These are phyloP conservation scores for Prosopis cineraria DNA, from an alignment of 306 rosid species.

Conservation along the genomic window DNA sequence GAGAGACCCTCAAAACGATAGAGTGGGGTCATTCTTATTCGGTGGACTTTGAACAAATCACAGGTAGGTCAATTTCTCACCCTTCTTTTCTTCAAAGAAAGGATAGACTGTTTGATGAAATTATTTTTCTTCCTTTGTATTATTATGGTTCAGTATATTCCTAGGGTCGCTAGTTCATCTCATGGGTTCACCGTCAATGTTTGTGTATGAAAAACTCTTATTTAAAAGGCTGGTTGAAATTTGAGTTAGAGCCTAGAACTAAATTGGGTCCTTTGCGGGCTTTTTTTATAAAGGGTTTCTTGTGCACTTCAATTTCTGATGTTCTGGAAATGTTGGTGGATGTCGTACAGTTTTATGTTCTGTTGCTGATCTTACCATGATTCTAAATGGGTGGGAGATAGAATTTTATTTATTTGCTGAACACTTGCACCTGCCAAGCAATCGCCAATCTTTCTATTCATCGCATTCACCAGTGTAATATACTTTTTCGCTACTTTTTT, in stretches of 20 bases:
- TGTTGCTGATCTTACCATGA: background rate
- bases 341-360: conserved; percentile 1
- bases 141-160: conserved; percentile 41
- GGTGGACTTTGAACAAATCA: conserved; percentile 44
- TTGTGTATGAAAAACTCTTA: conserved; percentile 7
- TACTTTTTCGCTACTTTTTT: no score
- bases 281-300: background rate
- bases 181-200: conserved; percentile 40
- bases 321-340: conserved; percentile 25
- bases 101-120: conserved; percentile 42
- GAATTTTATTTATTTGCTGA: no score
- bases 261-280: conserved; percentile 35
- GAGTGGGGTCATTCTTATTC: conserved; percentile 42
- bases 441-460: no score
- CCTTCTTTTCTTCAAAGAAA: conserved; percentile 42
- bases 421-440: no score
- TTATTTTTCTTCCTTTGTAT: conserved; percentile 47
- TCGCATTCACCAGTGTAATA: no score
- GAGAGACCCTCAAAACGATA: conserved; percentile 89
- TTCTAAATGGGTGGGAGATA: no score
- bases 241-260: conserved; percentile 28
- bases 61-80: conserved; percentile 48
- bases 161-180: conserved; percentile 40
- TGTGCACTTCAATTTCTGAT: conserved; percentile 6
- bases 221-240: conserved; percentile 37